These are phyloP conservation scores for Debaryomyces coudertii DNA, from an alignment of 1,139 yeast species.

Conservation along the genomic window DNA sequence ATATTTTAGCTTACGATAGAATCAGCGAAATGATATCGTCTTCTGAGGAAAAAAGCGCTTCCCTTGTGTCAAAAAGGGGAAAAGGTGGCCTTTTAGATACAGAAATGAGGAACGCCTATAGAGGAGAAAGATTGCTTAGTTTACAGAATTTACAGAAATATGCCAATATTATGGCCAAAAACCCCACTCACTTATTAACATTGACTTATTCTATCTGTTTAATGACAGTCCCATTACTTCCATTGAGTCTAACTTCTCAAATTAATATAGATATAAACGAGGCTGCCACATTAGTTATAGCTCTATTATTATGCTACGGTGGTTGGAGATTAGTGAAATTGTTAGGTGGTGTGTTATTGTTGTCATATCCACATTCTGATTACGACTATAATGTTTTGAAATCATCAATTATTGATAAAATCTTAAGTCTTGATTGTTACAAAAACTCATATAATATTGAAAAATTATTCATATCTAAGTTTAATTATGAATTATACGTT, in stretches of 20 bases:
- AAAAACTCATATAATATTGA: slow-evolving; percentile 51
- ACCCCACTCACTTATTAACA: slow-evolving; percentile 69
- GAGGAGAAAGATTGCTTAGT: background rate
- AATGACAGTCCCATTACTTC: slow-evolving; percentile 37
- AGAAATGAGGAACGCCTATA: slow-evolving; percentile 14
- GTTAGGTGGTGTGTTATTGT: slow-evolving; percentile 54
- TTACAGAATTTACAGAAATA: slow-evolving; percentile 12
- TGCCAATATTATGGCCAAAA: slow-evolving; percentile 33
- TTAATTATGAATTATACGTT: slow-evolving; percentile 61
- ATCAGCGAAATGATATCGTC: slow-evolving; percentile 38
- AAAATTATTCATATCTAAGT: slow-evolving; percentile 58
- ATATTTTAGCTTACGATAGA: slow-evolving; percentile 38
- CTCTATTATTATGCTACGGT: slow-evolving; percentile 50
- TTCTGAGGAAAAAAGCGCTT: slow-evolving; percentile 14
- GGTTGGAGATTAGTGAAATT: slow-evolving; percentile 59
- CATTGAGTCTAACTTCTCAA: slow-evolving; percentile 30
- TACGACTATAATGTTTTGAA: slow-evolving; percentile 43
- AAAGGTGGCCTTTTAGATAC: slow-evolving; percentile 15
- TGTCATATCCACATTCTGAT: slow-evolving; percentile 54
- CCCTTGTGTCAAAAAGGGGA: background rate
- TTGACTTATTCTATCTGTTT: slow-evolving; percentile 52
- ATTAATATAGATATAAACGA: slow-evolving; percentile 49
- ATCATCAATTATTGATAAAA: slow-evolving; percentile 35
- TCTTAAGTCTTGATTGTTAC: slow-evolving; percentile 52
- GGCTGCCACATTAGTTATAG: slow-evolving; percentile 52